Base-by-base conservation (phyloP, 1,284 basidiomycete genomes). In the Puccinia triticina region DNA sequence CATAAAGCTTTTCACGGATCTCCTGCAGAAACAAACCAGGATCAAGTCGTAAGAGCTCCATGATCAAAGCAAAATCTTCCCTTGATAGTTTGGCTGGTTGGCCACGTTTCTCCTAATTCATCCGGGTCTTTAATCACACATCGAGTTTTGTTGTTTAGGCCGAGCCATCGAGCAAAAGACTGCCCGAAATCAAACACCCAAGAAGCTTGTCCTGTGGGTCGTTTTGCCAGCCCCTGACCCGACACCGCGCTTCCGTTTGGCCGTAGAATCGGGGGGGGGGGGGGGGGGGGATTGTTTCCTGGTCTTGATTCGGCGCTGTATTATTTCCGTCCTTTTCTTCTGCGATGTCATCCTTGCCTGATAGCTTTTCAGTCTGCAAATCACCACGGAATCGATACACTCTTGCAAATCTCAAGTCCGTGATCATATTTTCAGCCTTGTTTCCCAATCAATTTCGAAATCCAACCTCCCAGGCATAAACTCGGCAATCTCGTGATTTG, bases 391-490 rank as follows among this genome's bases (percentile, higher is more conserved):
- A 97, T 69, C 92, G 90, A 55, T 91, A 90, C 83, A 95, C 94
- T 14, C 94, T 88, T 1, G 95, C 96, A 85, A 98, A 98, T 87
- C 98, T 96, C 84, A 99, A 90, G 86, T 99, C 95, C 88, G 98
- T 99, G 84, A 98, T 93, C 1, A 95, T 88, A 86, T 96, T 92
- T 86, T 99, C 96, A 0, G 96, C 96, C 53, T 98, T 95, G 86
- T 97, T 96, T 98, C 96, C 26, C 95, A 89, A 88, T 99, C 97
- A 85, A 95, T 93, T 87, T 99, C 97, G 87, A 99, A 99, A 87
- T 99, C 96, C 73, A 99, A 90, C 66, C 97, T 92, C 26, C 96
- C 96, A 10, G 96, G 96, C 88, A 99, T 93, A 88, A 93, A 98
- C 0, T 93, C 94, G 16, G 92, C 92, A 61, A 99, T 90, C 88